phyloP scores from a whole-genome alignment of 1,139 yeast species.

The Sugiyamaella neomexicana region DNA sequence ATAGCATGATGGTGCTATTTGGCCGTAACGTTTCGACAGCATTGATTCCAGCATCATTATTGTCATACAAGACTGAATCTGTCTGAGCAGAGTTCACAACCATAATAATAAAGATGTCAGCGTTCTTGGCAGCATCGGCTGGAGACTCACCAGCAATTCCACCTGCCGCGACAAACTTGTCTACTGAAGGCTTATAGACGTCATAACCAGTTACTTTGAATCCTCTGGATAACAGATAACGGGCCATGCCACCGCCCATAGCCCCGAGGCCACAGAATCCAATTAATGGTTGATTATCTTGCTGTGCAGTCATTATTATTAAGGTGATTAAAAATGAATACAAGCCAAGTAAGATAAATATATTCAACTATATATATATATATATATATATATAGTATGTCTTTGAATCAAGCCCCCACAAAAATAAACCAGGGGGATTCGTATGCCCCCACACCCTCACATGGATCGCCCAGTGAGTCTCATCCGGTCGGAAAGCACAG shows the following conservation, averaged over 20 bases:
- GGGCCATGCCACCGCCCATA: constrained; percentile 24
- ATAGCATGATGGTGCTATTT: constrained; percentile 16
- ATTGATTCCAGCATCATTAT: constrained; percentile 2
- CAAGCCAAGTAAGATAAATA: constrained; percentile 3
- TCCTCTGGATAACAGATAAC: constrained; percentile 13
- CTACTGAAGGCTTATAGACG: constrained; percentile 19
- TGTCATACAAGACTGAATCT: constrained; percentile 17
- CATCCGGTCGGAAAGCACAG: background rate
- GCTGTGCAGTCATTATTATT: background rate
- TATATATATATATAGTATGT: constrained; percentile 4
- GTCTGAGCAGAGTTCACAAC: constrained; percentile 21
- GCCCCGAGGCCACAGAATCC: constrained; percentile 23
- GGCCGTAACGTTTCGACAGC: constrained; percentile 12
- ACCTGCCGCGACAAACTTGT: constrained; percentile 18
- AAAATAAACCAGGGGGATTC: constrained; percentile 5
- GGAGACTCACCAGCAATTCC: constrained; percentile 18
- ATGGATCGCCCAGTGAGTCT: background rate
- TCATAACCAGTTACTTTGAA: constrained; percentile 19
- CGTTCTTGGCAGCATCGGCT: constrained; percentile 18
- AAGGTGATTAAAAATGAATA: background rate
- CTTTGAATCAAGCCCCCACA: background rate
- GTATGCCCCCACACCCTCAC: constrained; percentile 5
- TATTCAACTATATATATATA: background rate
- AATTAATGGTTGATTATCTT: constrained; percentile 1
- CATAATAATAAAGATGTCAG: constrained; percentile 19